phyloP scores from a whole-genome alignment of 1,284 basidiomycete genomes.

The Phylloporus gajari region DNA sequence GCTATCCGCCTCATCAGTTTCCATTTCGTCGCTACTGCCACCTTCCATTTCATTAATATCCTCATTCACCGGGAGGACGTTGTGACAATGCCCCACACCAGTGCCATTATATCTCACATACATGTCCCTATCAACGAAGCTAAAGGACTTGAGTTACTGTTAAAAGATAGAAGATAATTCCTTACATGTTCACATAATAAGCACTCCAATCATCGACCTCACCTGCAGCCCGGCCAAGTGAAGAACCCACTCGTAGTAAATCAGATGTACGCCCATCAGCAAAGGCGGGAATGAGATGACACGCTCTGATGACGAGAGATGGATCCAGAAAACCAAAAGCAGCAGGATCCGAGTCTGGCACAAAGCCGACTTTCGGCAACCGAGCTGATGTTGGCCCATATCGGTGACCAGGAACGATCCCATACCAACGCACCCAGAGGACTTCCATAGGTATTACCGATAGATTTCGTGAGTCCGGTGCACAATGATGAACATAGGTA shows the following conservation, averaged over 20 bases:
- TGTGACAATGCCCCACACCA: background rate
- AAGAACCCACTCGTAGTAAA: background rate
- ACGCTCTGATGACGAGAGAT: slow-evolving; percentile 14
- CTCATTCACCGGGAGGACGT: background rate
- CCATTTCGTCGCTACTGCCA: background rate
- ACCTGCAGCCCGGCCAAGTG: background rate
- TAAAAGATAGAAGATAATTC: background rate
- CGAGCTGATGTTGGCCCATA: background rate
- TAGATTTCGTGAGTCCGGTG: background rate
- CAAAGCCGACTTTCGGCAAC: background rate
- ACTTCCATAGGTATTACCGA: background rate
- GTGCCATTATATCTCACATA: background rate
- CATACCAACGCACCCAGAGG: background rate
- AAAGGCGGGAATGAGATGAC: slow-evolving; percentile 8
- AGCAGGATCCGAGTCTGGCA: background rate
- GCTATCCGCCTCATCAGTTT: background rate
- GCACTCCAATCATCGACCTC: background rate
- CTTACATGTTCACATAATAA: background rate
- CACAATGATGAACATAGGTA: background rate
- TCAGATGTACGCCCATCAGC: background rate
- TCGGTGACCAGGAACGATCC: background rate
- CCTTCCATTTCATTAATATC: background rate
- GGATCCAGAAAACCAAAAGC: slow-evolving; percentile 16
- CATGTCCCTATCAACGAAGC: background rate
- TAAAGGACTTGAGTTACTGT: no score